Evolutionary conservation across 176 grass and related monocot genomes (phyloP), one percentile per base, ranked within the genome.

Genomic region (Typha latifolia): DNA sequence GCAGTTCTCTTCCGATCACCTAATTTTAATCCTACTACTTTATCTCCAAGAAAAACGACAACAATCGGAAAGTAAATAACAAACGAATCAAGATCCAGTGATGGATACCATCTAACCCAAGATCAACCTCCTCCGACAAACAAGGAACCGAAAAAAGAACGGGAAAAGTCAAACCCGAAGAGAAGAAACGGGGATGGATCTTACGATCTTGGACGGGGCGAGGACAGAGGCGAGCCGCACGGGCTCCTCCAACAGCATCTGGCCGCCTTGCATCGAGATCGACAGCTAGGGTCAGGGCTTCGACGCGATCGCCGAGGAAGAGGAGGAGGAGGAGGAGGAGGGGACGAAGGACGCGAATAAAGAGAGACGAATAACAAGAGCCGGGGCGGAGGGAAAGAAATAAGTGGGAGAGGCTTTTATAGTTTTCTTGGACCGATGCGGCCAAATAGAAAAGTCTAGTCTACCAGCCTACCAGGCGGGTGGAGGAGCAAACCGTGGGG

Each of bases 221-320:
- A 97, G 88, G 61, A 84, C 80, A 69, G 88, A 89, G 26, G 81
- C 85, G 34, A 97, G 85, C 66, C 89, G 85, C 64, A 97, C 21
- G 56, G 83, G 88, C 81, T 92, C 94, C 81, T 97, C 94, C 22
- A 97, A 70, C 62, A 89, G 80, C 94, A 97, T 86, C 71, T 96
- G 82, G 18, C 78, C 83, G 16, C 87, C 85, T 69, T 85, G 87
- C 91, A 85, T 81, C 69, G 49, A 16, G 47, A 62, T 85, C 73
- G 81, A 70, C 56, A 63, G 74, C 77, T 69, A 77, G 72, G 48
- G 12, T 32, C 13, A 65, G 29, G 14, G 26, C 18, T 65, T 37
- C 5, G 63, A 16, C 31, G 14, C 13, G 62, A 11, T n/a, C 2
- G 72, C 49, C 32, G 62, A 75, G 2, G 48, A 3, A 0, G 57